Evolutionary conservation across 352 stramenopile species (phyloP).

Genomic region (Saprolegnia diclina): DNA sequence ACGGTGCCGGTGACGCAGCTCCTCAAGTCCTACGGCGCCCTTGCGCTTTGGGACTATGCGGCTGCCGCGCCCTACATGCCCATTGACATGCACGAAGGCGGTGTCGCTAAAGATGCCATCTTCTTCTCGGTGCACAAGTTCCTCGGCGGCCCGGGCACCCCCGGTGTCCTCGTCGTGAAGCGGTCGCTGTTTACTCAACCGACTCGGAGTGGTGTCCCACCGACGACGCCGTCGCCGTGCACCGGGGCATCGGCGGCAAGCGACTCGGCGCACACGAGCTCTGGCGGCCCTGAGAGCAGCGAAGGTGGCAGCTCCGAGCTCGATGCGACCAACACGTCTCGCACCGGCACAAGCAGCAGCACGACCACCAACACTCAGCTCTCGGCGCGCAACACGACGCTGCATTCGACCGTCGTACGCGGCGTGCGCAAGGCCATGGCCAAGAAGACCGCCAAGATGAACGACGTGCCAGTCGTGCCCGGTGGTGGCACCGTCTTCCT

Average conservation of each 20-base stretch:
- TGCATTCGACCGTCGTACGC: not conserved
- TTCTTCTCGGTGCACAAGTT: slow-evolving; percentile 92
- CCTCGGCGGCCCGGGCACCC: slow-evolving; percentile 77
- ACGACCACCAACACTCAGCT: too few relatives aligned
- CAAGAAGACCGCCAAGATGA: slow-evolving; percentile 15
- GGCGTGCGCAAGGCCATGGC: not conserved
- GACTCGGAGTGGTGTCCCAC: not conserved
- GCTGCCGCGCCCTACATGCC: slow-evolving; percentile 77
- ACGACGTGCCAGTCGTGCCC: slow-evolving; percentile 29
- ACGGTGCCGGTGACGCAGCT: slow-evolving; percentile 48
- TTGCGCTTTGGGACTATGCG: slow-evolving; percentile 90
- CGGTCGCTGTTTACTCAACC: slow-evolving; percentile 38
- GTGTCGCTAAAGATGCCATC: slow-evolving; percentile 73
- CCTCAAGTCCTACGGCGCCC: slow-evolving; percentile 70
- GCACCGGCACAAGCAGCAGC: too few relatives aligned
- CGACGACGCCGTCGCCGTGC: too few relatives aligned
- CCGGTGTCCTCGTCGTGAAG: slow-evolving; percentile 87
- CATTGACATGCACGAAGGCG: slow-evolving; percentile 86
- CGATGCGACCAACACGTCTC: too few relatives aligned
- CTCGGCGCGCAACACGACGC: too few relatives aligned
- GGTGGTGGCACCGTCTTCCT: slow-evolving; percentile 80
- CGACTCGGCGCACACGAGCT: not conserved
- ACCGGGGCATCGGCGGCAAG: not conserved
- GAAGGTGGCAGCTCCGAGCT: not conserved
- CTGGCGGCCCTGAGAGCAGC: not conserved